These are phyloP conservation scores for Podospora pseudopauciseta DNA, from an alignment of 495 filamentous ascomycete genomes.

Conservation along the genomic window DNA sequence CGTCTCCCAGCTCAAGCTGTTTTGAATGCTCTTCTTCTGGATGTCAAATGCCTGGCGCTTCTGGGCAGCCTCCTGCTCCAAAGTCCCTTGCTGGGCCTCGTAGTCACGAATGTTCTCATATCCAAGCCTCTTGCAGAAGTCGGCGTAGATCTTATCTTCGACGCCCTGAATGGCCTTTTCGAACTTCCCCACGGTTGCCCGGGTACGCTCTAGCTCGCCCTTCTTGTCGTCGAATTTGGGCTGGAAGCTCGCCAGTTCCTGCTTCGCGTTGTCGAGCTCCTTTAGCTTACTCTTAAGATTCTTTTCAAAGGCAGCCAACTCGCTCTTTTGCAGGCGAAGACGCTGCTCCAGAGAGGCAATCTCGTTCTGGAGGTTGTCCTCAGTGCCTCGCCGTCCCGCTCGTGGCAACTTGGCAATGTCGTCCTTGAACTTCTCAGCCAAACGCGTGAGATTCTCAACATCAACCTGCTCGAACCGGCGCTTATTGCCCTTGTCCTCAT, in stretches of 20 bases:
- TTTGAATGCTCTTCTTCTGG: slow-evolving; percentile 78
- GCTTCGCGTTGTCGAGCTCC: slow-evolving; percentile 68
- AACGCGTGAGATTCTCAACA: slow-evolving; percentile 70
- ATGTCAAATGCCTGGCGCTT: slow-evolving; percentile 81
- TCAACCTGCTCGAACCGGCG: slow-evolving; percentile 88
- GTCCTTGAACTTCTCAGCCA: slow-evolving; percentile 61
- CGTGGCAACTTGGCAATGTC: slow-evolving; percentile 75
- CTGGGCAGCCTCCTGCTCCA: slow-evolving; percentile 83
- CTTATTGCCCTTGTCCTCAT: slow-evolving; percentile 64
- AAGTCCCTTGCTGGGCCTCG: slow-evolving; percentile 83
- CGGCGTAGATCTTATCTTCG: slow-evolving; percentile 82
- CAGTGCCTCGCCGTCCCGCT: slow-evolving; percentile 64
- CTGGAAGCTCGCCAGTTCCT: slow-evolving; percentile 66
- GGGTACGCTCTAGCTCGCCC: slow-evolving; percentile 61
- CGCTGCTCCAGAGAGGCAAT: slow-evolving; percentile 78
- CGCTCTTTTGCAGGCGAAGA: slow-evolving; percentile 65
- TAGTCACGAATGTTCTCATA: slow-evolving; percentile 90
- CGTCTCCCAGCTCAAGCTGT: slow-evolving; percentile 72
- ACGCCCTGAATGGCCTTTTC: slow-evolving; percentile 76
- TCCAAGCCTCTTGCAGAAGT: slow-evolving; percentile 82
- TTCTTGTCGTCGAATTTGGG: slow-evolving; percentile 75
- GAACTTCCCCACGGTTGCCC: slow-evolving; percentile 61
- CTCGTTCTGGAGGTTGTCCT: slow-evolving; percentile 78
- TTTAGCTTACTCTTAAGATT: slow-evolving; percentile 83
- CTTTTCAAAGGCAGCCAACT: slow-evolving; percentile 75